These are phyloP conservation scores for Skeletonema marinoi DNA, from an alignment of 108 stramenopile species.

Conservation along the genomic window DNA sequence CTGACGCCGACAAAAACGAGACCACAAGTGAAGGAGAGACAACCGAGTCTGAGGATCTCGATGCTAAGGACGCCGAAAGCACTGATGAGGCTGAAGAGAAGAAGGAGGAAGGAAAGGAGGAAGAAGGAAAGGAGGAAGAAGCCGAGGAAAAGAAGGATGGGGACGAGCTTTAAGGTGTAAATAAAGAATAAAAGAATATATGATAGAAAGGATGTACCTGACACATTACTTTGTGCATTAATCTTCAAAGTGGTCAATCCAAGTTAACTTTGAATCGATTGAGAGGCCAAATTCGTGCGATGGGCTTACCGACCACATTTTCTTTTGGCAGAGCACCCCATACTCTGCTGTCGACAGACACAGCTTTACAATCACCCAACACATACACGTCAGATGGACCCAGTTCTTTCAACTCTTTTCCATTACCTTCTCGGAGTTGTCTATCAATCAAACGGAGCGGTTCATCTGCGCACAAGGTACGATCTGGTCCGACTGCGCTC, in stretches of 20 bases:
- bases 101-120: conserved; percentile 7
- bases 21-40: conserved; percentile 15
- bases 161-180: conserved; percentile 45
- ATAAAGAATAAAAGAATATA: background rate
- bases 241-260: background rate
- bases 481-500: conserved; percentile 37
- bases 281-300: conserved; percentile 45
- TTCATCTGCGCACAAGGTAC: conserved; percentile 39
- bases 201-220: background rate
- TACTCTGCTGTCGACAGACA: conserved; percentile 45
- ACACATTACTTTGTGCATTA: background rate
- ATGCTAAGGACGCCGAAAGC: conserved; percentile 14
- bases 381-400: conserved; percentile 46
- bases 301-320: conserved; percentile 40
- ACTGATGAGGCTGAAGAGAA: background rate
- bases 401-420: conserved; percentile 21
- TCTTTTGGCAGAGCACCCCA: conserved; percentile 47
- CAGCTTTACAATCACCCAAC: conserved; percentile 53
- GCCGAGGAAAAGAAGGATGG: conserved; percentile 28
- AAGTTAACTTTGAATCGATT: conserved; percentile 21
- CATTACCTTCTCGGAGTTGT: conserved; percentile 39
- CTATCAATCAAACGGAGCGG: conserved; percentile 45
- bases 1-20: conserved; percentile 37
- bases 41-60: conserved; percentile 21
- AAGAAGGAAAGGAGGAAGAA: conserved; percentile 22